Evolutionary conservation across 2,329 filamentous ascomycete genomes (phyloP).

Genomic region (Beauveria pseudobassiana): DNA sequence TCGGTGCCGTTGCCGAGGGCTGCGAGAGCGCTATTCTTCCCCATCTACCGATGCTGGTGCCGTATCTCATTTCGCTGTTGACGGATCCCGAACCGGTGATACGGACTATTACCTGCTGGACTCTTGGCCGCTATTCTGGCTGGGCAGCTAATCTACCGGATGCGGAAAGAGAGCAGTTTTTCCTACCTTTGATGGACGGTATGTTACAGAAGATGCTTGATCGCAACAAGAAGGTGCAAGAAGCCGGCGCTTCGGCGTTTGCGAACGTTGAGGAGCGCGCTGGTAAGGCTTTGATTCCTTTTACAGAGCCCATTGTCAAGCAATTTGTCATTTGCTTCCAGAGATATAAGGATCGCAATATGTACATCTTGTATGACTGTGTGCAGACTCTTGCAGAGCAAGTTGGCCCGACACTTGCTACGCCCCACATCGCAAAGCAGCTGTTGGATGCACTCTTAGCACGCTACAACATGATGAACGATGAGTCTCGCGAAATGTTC

Average conservation of each 20-base stretch:
- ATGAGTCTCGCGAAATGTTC: slow-evolving; percentile 89
- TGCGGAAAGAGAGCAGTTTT: slow-evolving; percentile 66
- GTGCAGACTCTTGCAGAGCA: slow-evolving; percentile 94
- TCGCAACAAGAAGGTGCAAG: slow-evolving; percentile 94
- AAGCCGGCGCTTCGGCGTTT: slow-evolving; percentile 92
- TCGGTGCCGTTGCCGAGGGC: slow-evolving; percentile 91
- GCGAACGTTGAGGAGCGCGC: slow-evolving; percentile 94
- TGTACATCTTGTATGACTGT: slow-evolving; percentile 98
- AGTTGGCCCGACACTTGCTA: slow-evolving; percentile 74
- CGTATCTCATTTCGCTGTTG: slow-evolving; percentile 81
- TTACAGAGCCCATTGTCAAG: slow-evolving; percentile 80
- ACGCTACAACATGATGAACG: slow-evolving; percentile 77
- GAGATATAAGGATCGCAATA: slow-evolving; percentile 97
- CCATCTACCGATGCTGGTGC: slow-evolving; percentile 82
- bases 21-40: slow-evolving; percentile 86
- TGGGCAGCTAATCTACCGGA: slow-evolving; percentile 78
- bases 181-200: slow-evolving; percentile 95
- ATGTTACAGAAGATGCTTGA: slow-evolving; percentile 93
- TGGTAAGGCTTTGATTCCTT: slow-evolving; percentile 70
- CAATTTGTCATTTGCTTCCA: slow-evolving; percentile 90
- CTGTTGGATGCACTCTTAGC: slow-evolving; percentile 90
- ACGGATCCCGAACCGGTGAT: slow-evolving; percentile 84
- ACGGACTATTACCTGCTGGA: slow-evolving; percentile 96
- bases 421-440: slow-evolving; percentile 69
- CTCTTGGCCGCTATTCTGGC: slow-evolving; percentile 81